Conservation (phyloP, 2,329 filamentous ascomycete species). For the Salinomyces thailandicus region DNA sequence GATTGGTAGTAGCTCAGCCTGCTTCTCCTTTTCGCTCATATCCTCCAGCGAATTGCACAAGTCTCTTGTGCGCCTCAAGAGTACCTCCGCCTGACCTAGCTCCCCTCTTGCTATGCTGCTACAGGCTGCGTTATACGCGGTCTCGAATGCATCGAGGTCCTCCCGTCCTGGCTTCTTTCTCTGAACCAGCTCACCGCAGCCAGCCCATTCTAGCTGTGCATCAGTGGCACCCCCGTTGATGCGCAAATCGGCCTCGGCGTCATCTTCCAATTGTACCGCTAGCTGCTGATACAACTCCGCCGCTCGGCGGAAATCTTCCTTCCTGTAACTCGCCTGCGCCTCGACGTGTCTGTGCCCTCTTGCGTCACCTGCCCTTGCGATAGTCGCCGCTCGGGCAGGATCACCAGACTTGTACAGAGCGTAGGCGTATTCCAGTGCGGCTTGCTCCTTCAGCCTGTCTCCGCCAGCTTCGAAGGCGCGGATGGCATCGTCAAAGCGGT, state of each 20-base stretch:
- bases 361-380: constrained; percentile 32
- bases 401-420: constrained; percentile 72
- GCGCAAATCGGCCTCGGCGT: constrained; percentile 61
- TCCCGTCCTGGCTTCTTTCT: constrained; percentile 48
- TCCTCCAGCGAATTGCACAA: constrained; percentile 67
- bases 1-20: constrained; percentile 63
- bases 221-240: constrained; percentile 66
- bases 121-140: constrained; percentile 71
- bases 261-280: constrained; percentile 35
- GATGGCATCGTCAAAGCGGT: constrained; percentile 69
- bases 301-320: constrained; percentile 61
- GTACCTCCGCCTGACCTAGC: constrained; percentile 51
- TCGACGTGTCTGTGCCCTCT: constrained; percentile 50
- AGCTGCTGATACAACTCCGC: constrained; percentile 54
- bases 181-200: constrained; percentile 41
- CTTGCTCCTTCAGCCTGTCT: constrained; percentile 49
- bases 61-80: constrained; percentile 60
- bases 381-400: constrained; percentile 51
- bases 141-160: constrained; percentile 67
- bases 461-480: constrained; percentile 56
- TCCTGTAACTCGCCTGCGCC: constrained; percentile 60
- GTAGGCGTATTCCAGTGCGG: constrained; percentile 63
- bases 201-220: constrained; percentile 63
- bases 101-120: constrained; percentile 60
- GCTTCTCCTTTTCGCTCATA: constrained; percentile 61